Evolutionary conservation across 768 basidiomycete species (phyloP).

Genomic region (Rhizopogon vesiculosus): DNA sequence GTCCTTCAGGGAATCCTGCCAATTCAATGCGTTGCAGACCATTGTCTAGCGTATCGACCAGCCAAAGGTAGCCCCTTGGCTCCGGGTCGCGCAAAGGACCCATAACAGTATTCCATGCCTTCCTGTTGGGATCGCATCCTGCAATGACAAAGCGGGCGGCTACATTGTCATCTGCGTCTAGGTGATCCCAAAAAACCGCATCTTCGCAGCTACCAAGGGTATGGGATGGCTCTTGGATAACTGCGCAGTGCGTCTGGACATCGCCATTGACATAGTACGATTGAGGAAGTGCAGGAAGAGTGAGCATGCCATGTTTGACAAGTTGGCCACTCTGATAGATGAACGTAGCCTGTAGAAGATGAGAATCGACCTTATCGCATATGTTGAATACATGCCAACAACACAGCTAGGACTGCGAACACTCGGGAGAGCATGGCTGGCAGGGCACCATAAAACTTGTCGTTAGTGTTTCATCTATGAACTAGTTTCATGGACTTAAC

Average conservation of each 20-base stretch:
- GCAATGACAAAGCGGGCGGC: constrained; percentile 40
- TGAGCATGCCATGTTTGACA: constrained; percentile 37
- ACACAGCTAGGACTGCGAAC: background rate
- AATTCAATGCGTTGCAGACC: constrained; percentile 39
- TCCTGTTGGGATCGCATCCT: constrained; percentile 39
- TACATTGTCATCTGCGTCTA: constrained; percentile 32
- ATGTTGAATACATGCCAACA: background rate
- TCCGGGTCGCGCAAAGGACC: constrained; percentile 59
- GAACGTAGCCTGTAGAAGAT: constrained; percentile 33
- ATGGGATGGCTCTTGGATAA: constrained; percentile 26
- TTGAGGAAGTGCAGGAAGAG: constrained; percentile 37
- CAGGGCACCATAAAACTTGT: background rate
- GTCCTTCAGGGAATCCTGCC: constrained; percentile 45
- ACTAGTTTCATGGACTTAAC: background rate
- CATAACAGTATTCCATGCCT: constrained; percentile 74
- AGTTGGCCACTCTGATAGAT: constrained; percentile 41
- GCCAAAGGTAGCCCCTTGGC: constrained; percentile 58
- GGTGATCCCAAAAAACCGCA: constrained; percentile 58
- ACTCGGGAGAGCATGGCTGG: background rate
- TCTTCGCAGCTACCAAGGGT: constrained; percentile 58
- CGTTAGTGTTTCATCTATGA: background rate
- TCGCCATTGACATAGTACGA: constrained; percentile 51
- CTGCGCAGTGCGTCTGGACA: constrained; percentile 40
- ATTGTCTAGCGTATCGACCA: constrained; percentile 32
- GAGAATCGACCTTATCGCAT: background rate